Base-by-base conservation (phyloP, 495 filamentous ascomycete species). In the Usnea hakonensis region DNA sequence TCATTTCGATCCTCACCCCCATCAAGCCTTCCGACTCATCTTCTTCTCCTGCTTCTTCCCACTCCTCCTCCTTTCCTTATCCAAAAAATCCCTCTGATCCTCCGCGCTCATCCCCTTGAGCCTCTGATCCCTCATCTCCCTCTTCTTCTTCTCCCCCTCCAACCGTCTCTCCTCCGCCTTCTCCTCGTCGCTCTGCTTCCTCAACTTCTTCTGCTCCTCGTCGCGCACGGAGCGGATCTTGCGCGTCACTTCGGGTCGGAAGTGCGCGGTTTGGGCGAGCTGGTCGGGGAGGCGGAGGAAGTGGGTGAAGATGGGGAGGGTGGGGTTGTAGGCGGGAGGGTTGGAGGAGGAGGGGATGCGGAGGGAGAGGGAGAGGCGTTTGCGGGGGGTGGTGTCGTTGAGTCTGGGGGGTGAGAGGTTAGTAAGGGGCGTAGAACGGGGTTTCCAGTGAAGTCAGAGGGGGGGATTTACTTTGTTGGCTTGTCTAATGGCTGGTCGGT, bases 61-160 rank as follows among this genome's bases (percentile, higher is more conserved):
- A 70, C 89, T 90, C 81, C 89, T 90, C 72, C 94, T 88, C 66
- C 82, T 80, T 81, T 98, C 94, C 72, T 86, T 89, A 62, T 97
- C 95, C 58, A 98, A 78, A 72, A 87, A 97, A 79, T 93, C 96
- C 77, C 90, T 88, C 83, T 97, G 94, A 69, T 94, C 91, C 67
- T 96, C 92, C 23, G 93, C 92, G 65, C 84, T 90, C 79, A 98
- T 84, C 11, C 83, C 81, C 69, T 87, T 89, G 57, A 98, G 76
- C 75, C 86, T 80, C 55, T 82, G 79, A 70, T 98, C 94, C n/a
- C 94, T 81, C 81, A 95, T 91, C 68, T 91, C 84, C 80, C 95
- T 97, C 81, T 91, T 95, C 68, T 83, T 76, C 81, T 89, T 90
- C 73, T 97, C 94, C 21, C 83, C 82, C 68, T 90, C 84, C 9